Percentiles rank a stretch among this genome's conserved stretches.
phyloP scores from a whole-genome alignment of 1,139 yeast species.

The Suhomyces terraborum region DNA sequence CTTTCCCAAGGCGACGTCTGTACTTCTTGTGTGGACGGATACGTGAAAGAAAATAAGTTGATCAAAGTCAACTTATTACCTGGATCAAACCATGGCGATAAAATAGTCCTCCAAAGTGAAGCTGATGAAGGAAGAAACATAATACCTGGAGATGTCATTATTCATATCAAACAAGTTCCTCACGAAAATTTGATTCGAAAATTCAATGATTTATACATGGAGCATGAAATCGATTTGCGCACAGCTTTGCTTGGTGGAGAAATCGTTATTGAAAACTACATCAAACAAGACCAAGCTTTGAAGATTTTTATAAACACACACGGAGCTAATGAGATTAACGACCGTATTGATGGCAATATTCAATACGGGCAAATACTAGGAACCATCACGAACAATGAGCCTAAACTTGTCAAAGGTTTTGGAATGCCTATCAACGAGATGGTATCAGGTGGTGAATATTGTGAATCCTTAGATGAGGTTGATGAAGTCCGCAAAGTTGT shows the following conservation, averaged over 20 bases:
- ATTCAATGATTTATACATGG: conserved; percentile 50
- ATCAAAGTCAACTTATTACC: conserved; percentile 53
- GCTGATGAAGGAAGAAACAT: conserved; percentile 65
- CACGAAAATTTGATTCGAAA: conserved; percentile 50
- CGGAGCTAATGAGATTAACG: conserved; percentile 31
- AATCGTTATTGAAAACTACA: conserved; percentile 45
- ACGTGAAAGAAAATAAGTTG: conserved; percentile 49
- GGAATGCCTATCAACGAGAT: conserved; percentile 68
- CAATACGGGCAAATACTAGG: conserved; percentile 51
- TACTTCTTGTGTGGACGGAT: conserved; percentile 39
- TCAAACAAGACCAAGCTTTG: conserved; percentile 43
- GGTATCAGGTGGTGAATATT: conserved; percentile 30
- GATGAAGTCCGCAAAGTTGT: conserved; percentile 21
- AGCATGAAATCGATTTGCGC: conserved; percentile 47
- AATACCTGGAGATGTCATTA: conserved; percentile 67
- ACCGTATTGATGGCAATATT: conserved; percentile 25
- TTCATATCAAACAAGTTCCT: conserved; percentile 38
- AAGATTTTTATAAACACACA: conserved; percentile 44
- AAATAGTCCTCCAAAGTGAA: conserved; percentile 53
- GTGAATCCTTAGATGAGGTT: conserved; percentile 22
- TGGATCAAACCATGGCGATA: conserved; percentile 55
- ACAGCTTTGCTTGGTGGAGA: conserved; percentile 61
- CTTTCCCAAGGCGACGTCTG: conserved; percentile 38
- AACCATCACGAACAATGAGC: conserved; percentile 44
- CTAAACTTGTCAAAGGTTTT: conserved; percentile 50